Conservation (phyloP, 164 flowering plant genomes). For the Vitis rupestris region DNA sequence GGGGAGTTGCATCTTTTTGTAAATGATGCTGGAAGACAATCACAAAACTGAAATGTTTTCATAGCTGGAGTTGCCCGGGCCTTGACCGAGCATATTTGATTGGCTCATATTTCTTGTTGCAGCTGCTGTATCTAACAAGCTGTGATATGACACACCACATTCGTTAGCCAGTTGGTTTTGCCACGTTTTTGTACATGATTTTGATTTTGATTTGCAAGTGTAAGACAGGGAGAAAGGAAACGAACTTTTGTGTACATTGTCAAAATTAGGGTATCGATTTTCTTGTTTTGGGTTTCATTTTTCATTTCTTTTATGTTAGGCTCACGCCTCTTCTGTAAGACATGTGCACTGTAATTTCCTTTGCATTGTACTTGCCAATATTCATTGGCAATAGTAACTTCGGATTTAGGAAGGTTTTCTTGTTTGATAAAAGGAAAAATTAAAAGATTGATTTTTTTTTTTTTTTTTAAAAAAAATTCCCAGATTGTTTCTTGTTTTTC, state of each 20-base stretch:
- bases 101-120: constrained; percentile 9
- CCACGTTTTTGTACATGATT: constrained; percentile 15
- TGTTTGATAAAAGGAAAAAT: too few species aligned
- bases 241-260: constrained; percentile 22
- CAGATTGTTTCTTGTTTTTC: too few species aligned
- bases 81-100: constrained; percentile 14
- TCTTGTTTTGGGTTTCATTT: neutral
- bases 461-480: too few species aligned
- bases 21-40: constrained; percentile 13
- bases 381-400: too few species aligned
- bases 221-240: constrained; percentile 6
- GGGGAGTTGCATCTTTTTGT: constrained; percentile 15
- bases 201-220: constrained; percentile 4
- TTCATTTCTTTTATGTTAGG: neutral
- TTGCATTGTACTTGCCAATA: too few species aligned
- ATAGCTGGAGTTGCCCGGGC: constrained; percentile 14
- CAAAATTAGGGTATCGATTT: constrained; percentile 10
- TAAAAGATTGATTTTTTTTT: too few species aligned
- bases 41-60: neutral
- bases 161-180: constrained; percentile 15
- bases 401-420: too few species aligned
- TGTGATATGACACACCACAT: constrained; percentile 12
- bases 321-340: neutral
- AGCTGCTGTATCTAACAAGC: constrained; percentile 42
- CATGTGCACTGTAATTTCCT: too few species aligned